Evolutionary conservation across 345 rosid species (phyloP), one percentile per base, ranked within the genome.

Genomic region (Mangifera indica): DNA sequence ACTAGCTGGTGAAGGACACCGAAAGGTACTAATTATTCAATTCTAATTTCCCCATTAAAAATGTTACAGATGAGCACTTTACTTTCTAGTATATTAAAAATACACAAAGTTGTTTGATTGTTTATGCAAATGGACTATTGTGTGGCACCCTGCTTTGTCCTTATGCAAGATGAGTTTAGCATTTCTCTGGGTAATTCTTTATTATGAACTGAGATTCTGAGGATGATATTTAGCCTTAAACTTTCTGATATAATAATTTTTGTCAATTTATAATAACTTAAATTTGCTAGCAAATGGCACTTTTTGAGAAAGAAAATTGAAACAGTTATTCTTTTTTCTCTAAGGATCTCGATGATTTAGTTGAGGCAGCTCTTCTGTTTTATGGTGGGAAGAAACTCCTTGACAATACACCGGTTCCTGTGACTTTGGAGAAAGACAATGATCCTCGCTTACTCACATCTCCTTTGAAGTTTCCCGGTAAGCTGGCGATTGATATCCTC

Each of bases 391-490:
- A 87, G 88, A 90, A 87, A 67, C 67, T 85, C 66, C 84, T 94
- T 56, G 87, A 91, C 77, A 81, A 76, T 74, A 66, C 79, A 68
- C 90, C 93, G 1, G 82, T 94, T 77, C 95, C 97, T 60, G 52
- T 82, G 81, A 84, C 79, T 53, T 84, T 92, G 84, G 97, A 91
- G 85, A 91, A 89, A 83, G 87, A 90, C 73, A 94, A 84, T 0
- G 97, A 91, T 81, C 88, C 92, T 34, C 95, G 93, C 74, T 82
- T 90, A 59, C 72, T 81, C 25, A 80, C 87, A 17, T 91, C 97
- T 76, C 98, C 95, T 60, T 72, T 94, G 85, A 94, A 94, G 84
- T 94, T 88, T 82, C 98, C 97, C 2, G 95, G 98, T 66, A 94
- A 94, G 85, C 78, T 94, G 84, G 95, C 95, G 0, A 75, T 92